Base-by-base conservation (phyloP, 495 filamentous ascomycete genomes). In the Gamarada debralockiae region DNA sequence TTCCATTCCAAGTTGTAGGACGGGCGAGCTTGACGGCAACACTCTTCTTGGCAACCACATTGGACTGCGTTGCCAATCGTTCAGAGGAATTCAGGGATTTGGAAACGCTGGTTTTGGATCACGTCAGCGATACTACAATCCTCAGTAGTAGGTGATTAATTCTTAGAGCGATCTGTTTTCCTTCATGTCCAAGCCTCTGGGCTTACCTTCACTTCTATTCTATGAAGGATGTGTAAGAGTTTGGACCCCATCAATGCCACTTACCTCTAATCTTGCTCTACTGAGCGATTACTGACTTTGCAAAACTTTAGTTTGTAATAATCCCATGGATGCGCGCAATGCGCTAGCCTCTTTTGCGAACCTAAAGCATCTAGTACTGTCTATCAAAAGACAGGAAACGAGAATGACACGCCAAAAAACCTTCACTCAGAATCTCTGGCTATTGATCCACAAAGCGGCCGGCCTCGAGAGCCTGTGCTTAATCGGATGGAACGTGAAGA, bases 1-100 rank as follows among this genome's bases (percentile, higher is more conserved):
- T 65, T 4, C 62, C 62, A 9, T 61, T 62, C 42, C 56, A 59
- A 38, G 48, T 62, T 20, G 56, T 59, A 18, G 59, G 59, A 23
- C 37, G 43, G 6, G 13, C 41, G n/a, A 54, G 53, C 20, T 20
- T 33, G 24, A 53, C 59, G 47, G 59, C 62, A 5, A 62, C 56
- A 5, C 21, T 57, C 7, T 27, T 65, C 5, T 34, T 62, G 6
- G 56, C 59, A 15, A 60, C 57, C 5, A 60, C 57, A 24, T 29
- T 65, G 9, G 51, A 48, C 25, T 50, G 33, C 25, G 37, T 65
- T 12, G 50, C 53, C 12, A 51, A 38, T 7, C 56, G 62, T 4
- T 12, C 48, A 2, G 53, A 57, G 33, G 54, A 60, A 29, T 18
- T 25, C 22, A 25, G 37, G 17, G 18, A 15, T 3, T 50, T 65